Base-by-base conservation (phyloP, 176 grass and related monocot genomes). In the Oryza nivara region DNA sequence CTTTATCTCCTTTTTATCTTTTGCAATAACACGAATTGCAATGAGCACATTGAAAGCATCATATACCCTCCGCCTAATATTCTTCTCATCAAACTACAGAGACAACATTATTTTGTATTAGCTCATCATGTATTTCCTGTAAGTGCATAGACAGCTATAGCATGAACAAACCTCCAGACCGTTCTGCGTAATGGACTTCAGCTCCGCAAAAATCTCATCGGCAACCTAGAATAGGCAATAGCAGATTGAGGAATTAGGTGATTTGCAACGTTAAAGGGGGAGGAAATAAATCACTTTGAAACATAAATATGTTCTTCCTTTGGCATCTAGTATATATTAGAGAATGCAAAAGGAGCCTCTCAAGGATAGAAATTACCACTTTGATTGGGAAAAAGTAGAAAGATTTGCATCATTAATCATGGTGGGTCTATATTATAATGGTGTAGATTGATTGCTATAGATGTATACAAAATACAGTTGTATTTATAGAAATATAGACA, bases 11-110 rank as follows among this genome's bases (percentile, higher is more conserved):
- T 99, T 99, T 81, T 96, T 92, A 66, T 95, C 97, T 86, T 95
- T 93, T 36, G 81, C 86, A 85, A 99, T 96, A 88, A 94, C 86
- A 91, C 89, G 84, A 77, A 99, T 88, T 83, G 97, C 92, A 25
- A 93, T 91, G 36, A 99, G 93, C 82, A 99, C 93, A 82, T 99
- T 99, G 65, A 99, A 99, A 88, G 97, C 92, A 88, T 99, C 97
- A 74, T 99, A 94, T 60, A 99, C 94, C 56, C 97, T 91, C 70
- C 97, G 84, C 84, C 92, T 89, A 71, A 99, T 96, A 82, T 94
- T 99, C 85, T 94, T 99, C 84, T 95, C 97, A 92, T 99, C 97
- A 77, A 99, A 94, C 97, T 99, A 89, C 71, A 80, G 22, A 75
- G 11, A 89, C 47, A 82, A 79, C 36, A 19, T 77, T 61, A 51